These are phyloP conservation scores for Viola pubescens DNA, from an alignment of 441 rosid species.

Conservation along the genomic window DNA sequence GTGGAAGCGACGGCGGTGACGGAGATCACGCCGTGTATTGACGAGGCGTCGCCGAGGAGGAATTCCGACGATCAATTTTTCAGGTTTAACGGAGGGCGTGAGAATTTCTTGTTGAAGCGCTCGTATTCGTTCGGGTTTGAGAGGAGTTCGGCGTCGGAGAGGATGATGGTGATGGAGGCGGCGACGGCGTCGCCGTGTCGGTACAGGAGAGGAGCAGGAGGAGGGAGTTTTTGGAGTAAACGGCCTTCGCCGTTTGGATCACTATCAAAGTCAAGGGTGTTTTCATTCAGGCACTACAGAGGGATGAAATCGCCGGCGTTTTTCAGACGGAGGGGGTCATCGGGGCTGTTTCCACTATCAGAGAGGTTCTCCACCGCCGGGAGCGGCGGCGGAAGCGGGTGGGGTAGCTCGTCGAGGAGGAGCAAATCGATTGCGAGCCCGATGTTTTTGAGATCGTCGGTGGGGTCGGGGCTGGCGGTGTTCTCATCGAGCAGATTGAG, in stretches of 20 bases:
- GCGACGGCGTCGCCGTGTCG: constrained; percentile 77
- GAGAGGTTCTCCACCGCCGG: constrained; percentile 39
- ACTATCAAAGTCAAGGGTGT: constrained; percentile 57
- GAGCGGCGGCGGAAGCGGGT: constrained; percentile 42
- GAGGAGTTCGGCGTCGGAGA: constrained; percentile 58
- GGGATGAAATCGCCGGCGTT: constrained; percentile 67
- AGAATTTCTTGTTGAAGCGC: constrained; percentile 41
- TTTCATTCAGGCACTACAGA: constrained; percentile 61
- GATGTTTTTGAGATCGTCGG: constrained; percentile 44
- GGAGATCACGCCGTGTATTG: constrained; percentile 49
- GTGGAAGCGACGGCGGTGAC: constrained; percentile 13
- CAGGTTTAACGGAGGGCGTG: constrained; percentile 30
- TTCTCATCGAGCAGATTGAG: constrained; percentile 82
- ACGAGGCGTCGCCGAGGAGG: constrained; percentile 40
- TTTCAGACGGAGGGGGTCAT: constrained; percentile 39
- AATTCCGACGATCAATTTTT: constrained; percentile 26
- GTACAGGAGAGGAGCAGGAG: constrained; percentile 28
- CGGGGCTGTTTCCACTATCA: constrained; percentile 59
- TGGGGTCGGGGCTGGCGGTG: constrained; percentile 21
- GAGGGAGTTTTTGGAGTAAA: constrained; percentile 68
- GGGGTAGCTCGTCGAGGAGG: constrained; percentile 46
- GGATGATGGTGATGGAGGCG: constrained; percentile 52
- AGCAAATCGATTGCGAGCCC: constrained; percentile 80
- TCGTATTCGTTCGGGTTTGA: constrained; percentile 84
- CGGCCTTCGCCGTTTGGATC: constrained; percentile 81